A percentile compares a stretch with the other conserved stretches of the same genome.
Conservation (phyloP, 2,329 filamentous ascomycete genomes). For the Epicoccum nigrum region DNA sequence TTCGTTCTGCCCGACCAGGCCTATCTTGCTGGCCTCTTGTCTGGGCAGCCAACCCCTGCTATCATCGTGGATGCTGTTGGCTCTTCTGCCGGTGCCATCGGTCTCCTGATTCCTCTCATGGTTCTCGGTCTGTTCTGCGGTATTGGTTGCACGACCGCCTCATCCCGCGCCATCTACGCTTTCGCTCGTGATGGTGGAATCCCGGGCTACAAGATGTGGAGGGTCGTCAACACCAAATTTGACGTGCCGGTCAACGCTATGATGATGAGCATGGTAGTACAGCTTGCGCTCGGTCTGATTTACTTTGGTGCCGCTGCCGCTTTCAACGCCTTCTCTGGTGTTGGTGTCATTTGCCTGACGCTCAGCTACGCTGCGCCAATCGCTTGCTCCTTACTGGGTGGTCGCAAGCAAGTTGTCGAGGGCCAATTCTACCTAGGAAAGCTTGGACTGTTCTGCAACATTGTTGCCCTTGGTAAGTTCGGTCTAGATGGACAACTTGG, state of each 20-base stretch:
- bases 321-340: conserved; percentile 75
- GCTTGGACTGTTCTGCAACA: conserved; percentile 67
- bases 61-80: conserved; percentile 70
- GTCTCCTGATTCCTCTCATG: conserved; percentile 67
- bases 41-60: conserved; percentile 67
- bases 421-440: conserved; percentile 67
- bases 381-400: conserved; percentile 65
- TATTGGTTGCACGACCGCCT: conserved; percentile 71
- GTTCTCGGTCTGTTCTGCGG: conserved; percentile 71
- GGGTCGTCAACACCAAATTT: conserved; percentile 64
- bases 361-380: conserved; percentile 72
- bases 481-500: conserved; percentile 18
- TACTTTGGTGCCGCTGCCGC: conserved; percentile 72
- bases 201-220: conserved; percentile 66
- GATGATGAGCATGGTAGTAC: conserved; percentile 71
- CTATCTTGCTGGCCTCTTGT: conserved; percentile 59
- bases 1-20: conserved; percentile 71
- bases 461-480: conserved; percentile 66
- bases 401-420: conserved; percentile 64
- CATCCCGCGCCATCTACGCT: conserved; percentile 71
- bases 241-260: conserved; percentile 73
- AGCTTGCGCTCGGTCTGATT: conserved; percentile 68
- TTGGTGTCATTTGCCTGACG: conserved; percentile 73
- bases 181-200: conserved; percentile 74
- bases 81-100: conserved; percentile 65